Base-by-base conservation (phyloP, 1,284 basidiomycete species). In the Polyporus tsugae region DNA sequence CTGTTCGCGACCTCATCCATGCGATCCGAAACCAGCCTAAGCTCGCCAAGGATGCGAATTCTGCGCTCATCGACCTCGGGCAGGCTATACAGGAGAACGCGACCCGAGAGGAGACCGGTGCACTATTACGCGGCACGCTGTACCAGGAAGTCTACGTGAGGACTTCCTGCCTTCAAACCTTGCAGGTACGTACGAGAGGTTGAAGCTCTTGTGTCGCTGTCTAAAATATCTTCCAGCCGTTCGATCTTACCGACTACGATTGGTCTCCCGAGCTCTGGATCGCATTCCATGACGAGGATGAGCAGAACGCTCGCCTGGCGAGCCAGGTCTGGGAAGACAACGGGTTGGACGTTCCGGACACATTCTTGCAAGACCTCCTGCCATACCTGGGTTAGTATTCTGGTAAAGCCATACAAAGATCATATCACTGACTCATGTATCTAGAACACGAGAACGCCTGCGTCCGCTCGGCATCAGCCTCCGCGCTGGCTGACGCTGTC, bases 271-370 rank as follows among this genome's bases (percentile, higher is more conserved):
- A 95, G 78, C 81, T 99, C 0, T 96, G 95, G 91, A 87, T 99
- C 46, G 94, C 94, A 3, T 92, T 89, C 70, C 95, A 99, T 75
- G 98, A 99, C 72, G 88, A 89, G 6, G 97, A 99, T 77, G 95
- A 96, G 73, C 95, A 97, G 76, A 98, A 98, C 73, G 91, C 91
- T 0, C 86, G 92, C 57, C 83, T 99, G 49, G 97, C 97, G 9
- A 83, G 84, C 36, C 90, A 92, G 75, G 80, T 96, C 13, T 99
- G 97, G 97, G 96, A 98, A 68, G 98, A 99, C 75, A 99, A 99
- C 75, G 97, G 95, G 13, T 81, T 99, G 44, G 96, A 99, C 76
- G 89, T 98, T 6, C 89, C 94, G 0, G 93, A 95, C 74, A 80
- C 79, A 4, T 98, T 91, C 79, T 81, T 95, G 0, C 78, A 79